Base-by-base conservation (phyloP, 2,329 filamentous ascomycete genomes). In the Lasiodiplodia hormozganensis region DNA sequence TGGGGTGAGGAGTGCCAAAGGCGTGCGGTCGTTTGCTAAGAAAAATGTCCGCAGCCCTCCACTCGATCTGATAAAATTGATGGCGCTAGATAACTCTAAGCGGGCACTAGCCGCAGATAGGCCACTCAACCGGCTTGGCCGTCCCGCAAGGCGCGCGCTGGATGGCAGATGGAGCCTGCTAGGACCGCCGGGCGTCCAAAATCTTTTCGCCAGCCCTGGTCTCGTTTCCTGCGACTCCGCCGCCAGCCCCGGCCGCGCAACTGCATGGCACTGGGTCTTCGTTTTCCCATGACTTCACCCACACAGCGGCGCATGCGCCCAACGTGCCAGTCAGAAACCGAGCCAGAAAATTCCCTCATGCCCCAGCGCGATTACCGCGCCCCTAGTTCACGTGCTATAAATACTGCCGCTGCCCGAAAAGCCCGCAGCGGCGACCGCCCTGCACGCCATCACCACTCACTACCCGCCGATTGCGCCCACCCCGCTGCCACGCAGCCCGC, bases 21-120 rank as follows among this genome's bases (percentile, higher is more conserved):
- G 47, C 28, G 18, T 49, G 60, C 62, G 8, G 62, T 51, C 14
- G 34, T 54, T 65, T 65, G 52, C 51, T 62, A 68, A 68, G 66
- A 68, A 68, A 62, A 68, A 68, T 62, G 65, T 67, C 53, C 14
- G 18, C 21, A 8, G 53, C 28, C 40, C 60, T 64, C 47, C 60
- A 64, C 47, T 64, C 60, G 60, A 64, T 64, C 60, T 36, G 60
- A 64, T 64, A 64, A 64, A 64, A 67, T 60, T 58, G 65, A 67
- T 67, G 65, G 65, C 65, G 65, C 65, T 67, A 67, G 65, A 67
- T 67, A 67, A 64, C 60, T 64, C 60, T 64, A 64, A 64, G 60
- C 60, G 60, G 60, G 47, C 60, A 28, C 60, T 64, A 64, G 60
- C 28, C 43, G 31, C 43, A n/a, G n/a, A 28, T 18, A 38, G 47